Evolutionary conservation across 257 asterid species (phyloP), one percentile per base, ranked within the genome.

Genomic region (Solanum verrucosum): DNA sequence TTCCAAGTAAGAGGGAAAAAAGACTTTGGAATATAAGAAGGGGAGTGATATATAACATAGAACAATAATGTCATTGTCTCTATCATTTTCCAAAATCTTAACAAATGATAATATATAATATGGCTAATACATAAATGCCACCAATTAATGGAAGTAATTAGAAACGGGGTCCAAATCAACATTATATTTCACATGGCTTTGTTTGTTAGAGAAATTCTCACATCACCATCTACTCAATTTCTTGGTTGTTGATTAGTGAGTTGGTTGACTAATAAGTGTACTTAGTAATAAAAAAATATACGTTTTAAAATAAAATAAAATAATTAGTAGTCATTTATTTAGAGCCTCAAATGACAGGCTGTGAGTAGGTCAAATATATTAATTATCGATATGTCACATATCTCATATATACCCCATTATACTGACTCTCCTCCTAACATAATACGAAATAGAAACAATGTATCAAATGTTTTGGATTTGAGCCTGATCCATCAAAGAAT

Each of bases 361-460:
- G 92, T 79, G 90, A 34, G 89, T 90, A 85, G 92, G 92, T 90
- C 90, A 20, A 78, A 68, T 87, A 35, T 89, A 77, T 85, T 78
- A 78, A 90, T 84, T 34, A n/a, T 81, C 49, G 44, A 46, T 78
- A 25, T 14, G 38, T 78, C 84, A 78, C 23, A 42, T 42, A 25
- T 78, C 35, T 25, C 63, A 70, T 70, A 70, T 25, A 33, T 37
- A 37, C 83, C 84, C 84, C 84, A 78, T 14, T 40, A 44, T 40
- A 40, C n/a, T 14, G 2, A 78, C 84, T 8, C 63, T 38, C 34
- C 3, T 38, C 33, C 83, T 10, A 74, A 73, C 29, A 20, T 73
- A 73, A 3, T 34, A 34, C 13, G 0, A 72, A 70, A 14, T 7
- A 72, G 12, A 4, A 72, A 33, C 8, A 2, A 68, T 0, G 11